phyloP scores from a whole-genome alignment of 2,329 filamentous ascomycete genomes.

The Alternaria atra region DNA sequence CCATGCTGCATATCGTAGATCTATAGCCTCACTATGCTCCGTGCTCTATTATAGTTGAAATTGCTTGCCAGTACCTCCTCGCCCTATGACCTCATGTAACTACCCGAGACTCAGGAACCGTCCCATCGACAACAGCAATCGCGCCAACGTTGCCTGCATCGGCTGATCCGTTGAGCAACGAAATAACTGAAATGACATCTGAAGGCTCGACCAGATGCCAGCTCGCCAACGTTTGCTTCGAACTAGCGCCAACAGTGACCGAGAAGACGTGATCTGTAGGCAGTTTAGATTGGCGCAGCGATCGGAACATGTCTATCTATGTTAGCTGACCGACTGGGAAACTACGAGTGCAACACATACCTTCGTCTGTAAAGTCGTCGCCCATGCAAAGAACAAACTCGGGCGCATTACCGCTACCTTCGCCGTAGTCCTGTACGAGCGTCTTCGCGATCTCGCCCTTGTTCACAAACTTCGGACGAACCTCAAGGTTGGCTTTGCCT shows the following conservation, averaged over 20 bases:
- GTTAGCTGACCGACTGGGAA: constrained; percentile 12
- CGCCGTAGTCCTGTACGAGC: constrained; percentile 77
- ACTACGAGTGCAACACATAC: constrained; percentile 57
- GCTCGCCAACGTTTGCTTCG: constrained; percentile 87
- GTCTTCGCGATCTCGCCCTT: constrained; percentile 94
- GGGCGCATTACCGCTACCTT: constrained; percentile 65
- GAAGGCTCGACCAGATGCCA: constrained; percentile 90
- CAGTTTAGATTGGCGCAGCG: constrained; percentile 69
- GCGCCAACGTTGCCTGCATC: constrained; percentile 54
- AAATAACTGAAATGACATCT: constrained; percentile 78
- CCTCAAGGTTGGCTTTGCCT: constrained; percentile 95
- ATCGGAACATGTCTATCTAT: constrained; percentile 79
- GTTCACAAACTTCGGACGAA: constrained; percentile 96
- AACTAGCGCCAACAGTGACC: constrained; percentile 89
- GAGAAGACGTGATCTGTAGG: constrained; percentile 78
- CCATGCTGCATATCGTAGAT: constrained; percentile 9
- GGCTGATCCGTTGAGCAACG: constrained; percentile 62
- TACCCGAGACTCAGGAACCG: constrained; percentile 46
- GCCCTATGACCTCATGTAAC: constrained; percentile 4
- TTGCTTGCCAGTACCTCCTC: constrained; percentile 21
- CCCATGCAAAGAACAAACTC: constrained; percentile 92
- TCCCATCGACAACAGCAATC: constrained; percentile 52
- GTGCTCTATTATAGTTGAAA: constrained; percentile 28
- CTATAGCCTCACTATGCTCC: constrained; percentile 20
- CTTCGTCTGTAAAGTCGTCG: constrained; percentile 97